Evolutionary conservation across 441 rosid species (phyloP).

Genomic region (Adansonia rubrostipa): DNA sequence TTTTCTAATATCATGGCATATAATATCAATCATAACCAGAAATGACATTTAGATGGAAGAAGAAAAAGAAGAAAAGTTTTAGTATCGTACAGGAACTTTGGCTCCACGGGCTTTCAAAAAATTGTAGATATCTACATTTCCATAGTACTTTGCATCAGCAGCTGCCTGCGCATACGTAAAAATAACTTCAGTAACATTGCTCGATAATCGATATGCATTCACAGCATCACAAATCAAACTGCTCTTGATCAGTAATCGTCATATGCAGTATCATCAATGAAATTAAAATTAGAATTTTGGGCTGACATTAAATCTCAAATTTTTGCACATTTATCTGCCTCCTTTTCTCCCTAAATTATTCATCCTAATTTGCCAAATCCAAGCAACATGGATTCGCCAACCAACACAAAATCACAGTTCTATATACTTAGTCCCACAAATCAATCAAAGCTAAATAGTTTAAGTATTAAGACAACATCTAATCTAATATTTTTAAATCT

Average conservation of each 20-base stretch:
- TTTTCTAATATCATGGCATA: constrained; percentile 55
- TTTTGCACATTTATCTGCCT: neutral
- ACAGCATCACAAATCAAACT: neutral
- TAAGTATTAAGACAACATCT: neutral
- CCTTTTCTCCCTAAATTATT: neutral
- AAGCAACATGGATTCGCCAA: neutral
- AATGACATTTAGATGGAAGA: neutral
- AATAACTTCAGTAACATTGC: neutral
- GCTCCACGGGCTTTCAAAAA: constrained; percentile 92
- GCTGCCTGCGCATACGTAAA: constrained; percentile 66
- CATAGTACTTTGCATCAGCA: constrained; percentile 94
- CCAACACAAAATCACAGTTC: neutral
- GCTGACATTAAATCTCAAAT: neutral
- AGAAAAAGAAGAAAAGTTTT: neutral
- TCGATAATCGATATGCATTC: neutral
- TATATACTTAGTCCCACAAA: neutral
- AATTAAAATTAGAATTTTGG: neutral
- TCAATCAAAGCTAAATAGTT: constrained; percentile 1
- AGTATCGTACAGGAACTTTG: constrained; percentile 66
- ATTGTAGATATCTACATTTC: constrained; percentile 75
- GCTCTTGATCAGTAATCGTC: neutral
- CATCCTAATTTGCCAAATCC: constrained; percentile 3
- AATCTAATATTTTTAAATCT: neutral
- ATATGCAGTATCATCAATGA: neutral
- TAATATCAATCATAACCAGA: neutral